Conservation (phyloP, 305 asterid genomes). For the Fraxinus velutina region DNA sequence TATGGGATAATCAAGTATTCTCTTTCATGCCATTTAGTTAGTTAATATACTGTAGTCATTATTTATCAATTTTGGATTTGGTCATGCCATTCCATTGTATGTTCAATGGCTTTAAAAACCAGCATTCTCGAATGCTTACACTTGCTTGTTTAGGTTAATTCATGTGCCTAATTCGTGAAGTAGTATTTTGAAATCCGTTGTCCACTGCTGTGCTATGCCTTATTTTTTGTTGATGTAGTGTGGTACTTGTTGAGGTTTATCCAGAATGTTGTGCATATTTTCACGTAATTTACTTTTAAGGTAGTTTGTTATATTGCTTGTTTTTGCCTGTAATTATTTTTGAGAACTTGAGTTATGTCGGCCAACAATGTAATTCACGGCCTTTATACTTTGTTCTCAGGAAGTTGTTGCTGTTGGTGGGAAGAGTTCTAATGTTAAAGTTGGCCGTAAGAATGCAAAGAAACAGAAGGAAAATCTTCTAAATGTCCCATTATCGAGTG, state of each 20-base stretch:
- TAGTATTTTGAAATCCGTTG: not conserved
- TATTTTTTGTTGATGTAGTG: not conserved
- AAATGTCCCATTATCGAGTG: conserved; percentile 31
- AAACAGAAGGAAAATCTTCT: conserved; percentile 57
- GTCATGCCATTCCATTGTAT: not conserved
- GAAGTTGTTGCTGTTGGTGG: conserved; percentile 84
- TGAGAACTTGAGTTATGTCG: conserved; percentile 11
- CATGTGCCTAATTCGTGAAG: not conserved
- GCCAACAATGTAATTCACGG: conserved; percentile 16
- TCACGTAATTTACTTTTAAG: not conserved
- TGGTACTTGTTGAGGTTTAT: conserved; percentile 5
- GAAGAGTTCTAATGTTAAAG: conserved; percentile 52
- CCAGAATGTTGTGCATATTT: conserved; percentile 9
- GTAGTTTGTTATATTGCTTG: conserved; percentile 5
- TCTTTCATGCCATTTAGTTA: not conserved
- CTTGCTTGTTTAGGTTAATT: not conserved
- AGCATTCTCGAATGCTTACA: not conserved
- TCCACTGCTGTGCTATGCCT: not conserved
- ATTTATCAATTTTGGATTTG: not conserved
- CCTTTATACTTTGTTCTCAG: conserved; percentile 43
- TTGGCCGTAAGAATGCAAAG: conserved; percentile 70
- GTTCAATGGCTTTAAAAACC: not conserved
- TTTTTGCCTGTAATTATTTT: conserved; percentile 12
- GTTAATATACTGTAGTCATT: not conserved
- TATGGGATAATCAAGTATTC: not conserved